Base-by-base conservation (phyloP, 2,329 filamentous ascomycete genomes). In the Fusarium redolens region DNA sequence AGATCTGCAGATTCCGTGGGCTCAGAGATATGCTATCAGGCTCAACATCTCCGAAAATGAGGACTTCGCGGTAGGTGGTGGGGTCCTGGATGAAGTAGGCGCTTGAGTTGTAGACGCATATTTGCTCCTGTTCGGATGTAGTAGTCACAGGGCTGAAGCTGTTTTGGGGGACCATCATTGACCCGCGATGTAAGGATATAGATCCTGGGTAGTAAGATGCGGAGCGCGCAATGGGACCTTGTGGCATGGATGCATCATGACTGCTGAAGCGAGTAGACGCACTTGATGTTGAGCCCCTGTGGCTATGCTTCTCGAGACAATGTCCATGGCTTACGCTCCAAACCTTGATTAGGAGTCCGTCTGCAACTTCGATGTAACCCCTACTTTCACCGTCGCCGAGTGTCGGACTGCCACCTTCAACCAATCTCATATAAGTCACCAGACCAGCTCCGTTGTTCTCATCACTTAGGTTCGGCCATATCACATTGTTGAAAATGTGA, bases 401-500 rank as follows among this genome's bases (percentile, higher is more conserved):
- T 31, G 93, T 92, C 4, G 93, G 91, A 67, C 96, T 96, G 6
- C 96, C 96, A 15, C 95, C 96, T 79, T 98, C 95, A 9, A 94
- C 92, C 14, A 99, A 86, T 20, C 96, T 90, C 80, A 95, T 92
- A 76, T 97, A 98, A 0, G 94, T 97, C 38, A 99, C 91, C 33
- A 99, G 87, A 0, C 96, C 96, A 7, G 95, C 95, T 30, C 96
- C 96, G 38, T 95, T 95, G 80, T 97, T 96, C 83, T 99, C 96
- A 78, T 99, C 96, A 0, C 94, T 97, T 43, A 99, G 84, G 75
- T 99, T 99, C 0, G 96, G 96, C 96, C 96, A 99, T 60, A 98
- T 97, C 65, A 97, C 86, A 78, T 98, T 97, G 82, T 99, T 99
- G 85, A 99, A 99, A 67, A 99, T 94, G 82, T 99, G 95, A 1